Evolutionary conservation across 2,329 filamentous ascomycete species (phyloP), one percentile per base, ranked within the genome.

Genomic region (Xylaria sp.): DNA sequence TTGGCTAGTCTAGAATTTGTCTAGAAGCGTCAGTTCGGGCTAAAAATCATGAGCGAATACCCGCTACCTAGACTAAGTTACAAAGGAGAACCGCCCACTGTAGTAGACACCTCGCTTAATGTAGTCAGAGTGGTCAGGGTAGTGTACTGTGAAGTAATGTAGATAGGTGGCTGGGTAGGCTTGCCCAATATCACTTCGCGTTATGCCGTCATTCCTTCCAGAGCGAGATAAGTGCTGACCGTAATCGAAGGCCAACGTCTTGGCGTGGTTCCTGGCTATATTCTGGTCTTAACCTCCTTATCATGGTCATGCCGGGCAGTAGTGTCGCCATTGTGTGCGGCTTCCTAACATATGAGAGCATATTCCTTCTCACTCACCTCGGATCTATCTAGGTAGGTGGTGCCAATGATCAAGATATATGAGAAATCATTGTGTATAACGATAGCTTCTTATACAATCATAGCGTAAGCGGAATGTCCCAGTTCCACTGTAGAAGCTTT

Each of bases 401-500:
- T 10, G 54, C 8, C 39, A n/a, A 39, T 18, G 56, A 20, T 25
- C 3, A 34, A 54, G 48, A 37, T 18, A 37, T 28, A 28, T 1
- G 23, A 59, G 44, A 54, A 44, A 8, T 50, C 9, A 41, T 20
- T 44, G 25, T 44, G 34, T 50, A 34, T 51, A 52, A 44, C 28
- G 18, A 65, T 37, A 10, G 9, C 20, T 62, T 39, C 20, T 13
- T 31, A 37, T 37, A 39, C 28, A 10, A 39, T 62, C 51, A 46
- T 57, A 20, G 63, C 31, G 57, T 39, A 37, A 37, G 46, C 55
- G 28, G 52, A 48, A 66, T 65, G 34, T 66, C 52, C 65, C 34
- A 58, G 34, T 31, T 31, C 60, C 46, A 48, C 54, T 8, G 61
- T 65, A 68, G 56, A 68, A 70, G 65, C 46, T 62, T 70, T 67